phyloP scores from a whole-genome alignment of 2,329 filamentous ascomycete genomes.

The Alternaria sp. region DNA sequence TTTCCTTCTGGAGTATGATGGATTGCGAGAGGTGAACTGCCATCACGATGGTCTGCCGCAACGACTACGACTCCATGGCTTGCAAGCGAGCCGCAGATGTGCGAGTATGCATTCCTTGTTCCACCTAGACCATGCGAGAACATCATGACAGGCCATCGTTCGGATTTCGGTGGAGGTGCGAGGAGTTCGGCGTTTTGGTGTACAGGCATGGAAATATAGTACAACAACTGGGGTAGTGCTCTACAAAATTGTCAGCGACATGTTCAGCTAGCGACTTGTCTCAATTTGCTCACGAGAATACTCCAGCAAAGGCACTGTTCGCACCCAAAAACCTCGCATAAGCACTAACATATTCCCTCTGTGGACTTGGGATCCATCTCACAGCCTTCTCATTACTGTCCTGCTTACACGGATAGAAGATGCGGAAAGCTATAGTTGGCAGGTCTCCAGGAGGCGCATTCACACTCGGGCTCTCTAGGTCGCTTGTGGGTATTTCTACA shows the following conservation, averaged over 20 bases:
- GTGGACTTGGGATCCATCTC: conserved; percentile 80
- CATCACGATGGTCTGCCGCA: conserved; percentile 84
- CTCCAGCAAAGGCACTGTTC: conserved; percentile 57
- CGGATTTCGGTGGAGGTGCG: conserved; percentile 55
- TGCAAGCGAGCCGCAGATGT: conserved; percentile 78
- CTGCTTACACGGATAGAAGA: conserved; percentile 74
- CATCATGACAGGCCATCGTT: conserved; percentile 80
- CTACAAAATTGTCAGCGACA: conserved; percentile 49
- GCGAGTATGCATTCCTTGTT: conserved; percentile 84
- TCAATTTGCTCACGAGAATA: conserved; percentile 49
- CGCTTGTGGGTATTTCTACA: conserved; percentile 75
- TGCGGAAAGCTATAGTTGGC: conserved; percentile 78
- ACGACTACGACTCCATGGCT: conserved; percentile 83
- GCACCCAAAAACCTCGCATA: conserved; percentile 81
- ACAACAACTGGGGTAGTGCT: conserved; percentile 73
- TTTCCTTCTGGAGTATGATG: conserved; percentile 67
- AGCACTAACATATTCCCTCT: conserved; percentile 75
- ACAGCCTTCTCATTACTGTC: conserved; percentile 64
- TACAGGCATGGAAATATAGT: conserved; percentile 77
- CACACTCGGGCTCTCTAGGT: conserved; percentile 60
- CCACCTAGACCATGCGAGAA: conserved; percentile 89
- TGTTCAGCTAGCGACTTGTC: background rate
- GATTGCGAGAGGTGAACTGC: conserved; percentile 78
- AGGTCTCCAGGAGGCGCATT: conserved; percentile 63
- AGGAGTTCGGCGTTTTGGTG: conserved; percentile 75